Evolutionary conservation across 169 alveolate species (phyloP), one percentile per base, ranked within the genome.

Genomic region (Plasmodium coatneyi): DNA sequence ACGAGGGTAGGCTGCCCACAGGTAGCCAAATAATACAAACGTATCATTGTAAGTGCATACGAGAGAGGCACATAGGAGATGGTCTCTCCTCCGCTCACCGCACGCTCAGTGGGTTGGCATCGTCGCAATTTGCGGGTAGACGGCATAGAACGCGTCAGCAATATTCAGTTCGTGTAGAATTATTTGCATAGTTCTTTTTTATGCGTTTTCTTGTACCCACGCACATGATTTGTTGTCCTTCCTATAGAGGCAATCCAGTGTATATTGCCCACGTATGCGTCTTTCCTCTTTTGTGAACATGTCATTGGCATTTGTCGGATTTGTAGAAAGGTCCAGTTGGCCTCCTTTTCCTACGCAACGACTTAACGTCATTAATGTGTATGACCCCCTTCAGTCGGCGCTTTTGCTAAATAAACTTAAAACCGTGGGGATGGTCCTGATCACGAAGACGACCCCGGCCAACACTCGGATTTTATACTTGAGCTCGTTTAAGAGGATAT

Each of bases 401-500:
- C 66, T 76, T 43, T 34, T 49, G 22, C 19, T 91, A 56, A 91
- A 91, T 25, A 81, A 32, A 41, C 76, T 72, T 3, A 71, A 5
- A n/a, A 91, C 82, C 78, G 36, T 66, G 36, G 95, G 95, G 39
- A 78, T 71, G 5, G 87, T 22, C 30, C 84, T 66, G 19, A 82
- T 91, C 7, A 72, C 82, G 32, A 91, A 91, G 54, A 91, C 60
- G 41, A 91, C 49, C 6, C 95, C 95, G 14, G 92, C 56, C 5
- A 91, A 39, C 1, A 91, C 41, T 30, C 95, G 87, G 7, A 91
- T 71, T 71, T 91, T 91, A 19, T 91, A 91, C 43, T 91, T 91
- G 25, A 91, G 78, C 46, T 91, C 95, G 43, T 81, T 91, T 25
- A 91, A 6, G 49, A 91, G 60, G 34, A 91, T 91, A 22, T 91